Percentiles rank a stretch among this genome's conserved stretches.
Evolutionary conservation across 208 protist species (phyloP).

Genomic region (Wallacemonas rigidus): DNA sequence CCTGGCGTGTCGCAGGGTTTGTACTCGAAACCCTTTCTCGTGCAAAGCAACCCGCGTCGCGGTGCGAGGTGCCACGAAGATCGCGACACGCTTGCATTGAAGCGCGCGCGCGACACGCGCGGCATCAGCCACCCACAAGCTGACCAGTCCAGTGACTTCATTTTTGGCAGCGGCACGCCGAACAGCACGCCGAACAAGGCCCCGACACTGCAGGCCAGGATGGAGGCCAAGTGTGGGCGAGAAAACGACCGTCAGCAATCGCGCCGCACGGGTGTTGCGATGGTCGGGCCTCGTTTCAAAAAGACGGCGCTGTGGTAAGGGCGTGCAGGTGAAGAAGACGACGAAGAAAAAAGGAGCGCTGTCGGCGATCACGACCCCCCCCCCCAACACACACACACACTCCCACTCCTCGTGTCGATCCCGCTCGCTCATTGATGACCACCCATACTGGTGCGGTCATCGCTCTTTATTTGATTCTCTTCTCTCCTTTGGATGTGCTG

Average conservation of each 20-base stretch:
- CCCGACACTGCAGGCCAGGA: conserved; percentile 37
- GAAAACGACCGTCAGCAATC: conserved; percentile 35
- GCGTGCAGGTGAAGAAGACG: neutral
- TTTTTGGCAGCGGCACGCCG: conserved; percentile 35
- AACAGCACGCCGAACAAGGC: conserved; percentile 21
- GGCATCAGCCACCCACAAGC: conserved; percentile 26
- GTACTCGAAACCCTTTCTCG: conserved; percentile 33
- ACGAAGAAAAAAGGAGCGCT: neutral
- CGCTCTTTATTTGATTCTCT: no score
- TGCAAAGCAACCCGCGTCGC: conserved; percentile 34
- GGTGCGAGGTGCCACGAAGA: conserved; percentile 29
- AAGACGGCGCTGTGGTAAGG: conserved; percentile 67
- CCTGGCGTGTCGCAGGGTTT: conserved; percentile 48
- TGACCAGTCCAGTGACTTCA: conserved; percentile 40
- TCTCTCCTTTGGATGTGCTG: no score
- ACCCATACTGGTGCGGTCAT: no score
- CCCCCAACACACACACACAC: no score
- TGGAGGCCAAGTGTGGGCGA: conserved; percentile 51
- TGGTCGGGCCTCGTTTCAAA: conserved; percentile 49
- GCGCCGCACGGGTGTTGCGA: conserved; percentile 58
- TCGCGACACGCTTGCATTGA: conserved; percentile 44
- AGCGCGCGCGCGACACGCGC: conserved; percentile 48
- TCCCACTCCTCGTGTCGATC: no score
- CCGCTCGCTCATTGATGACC: no score
- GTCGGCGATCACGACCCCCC: no score